A percentile compares a stretch with the other conserved stretches of the same genome.
Evolutionary conservation across 1,284 basidiomycete species (phyloP).

Genomic region (Singerocomus inundabilis): DNA sequence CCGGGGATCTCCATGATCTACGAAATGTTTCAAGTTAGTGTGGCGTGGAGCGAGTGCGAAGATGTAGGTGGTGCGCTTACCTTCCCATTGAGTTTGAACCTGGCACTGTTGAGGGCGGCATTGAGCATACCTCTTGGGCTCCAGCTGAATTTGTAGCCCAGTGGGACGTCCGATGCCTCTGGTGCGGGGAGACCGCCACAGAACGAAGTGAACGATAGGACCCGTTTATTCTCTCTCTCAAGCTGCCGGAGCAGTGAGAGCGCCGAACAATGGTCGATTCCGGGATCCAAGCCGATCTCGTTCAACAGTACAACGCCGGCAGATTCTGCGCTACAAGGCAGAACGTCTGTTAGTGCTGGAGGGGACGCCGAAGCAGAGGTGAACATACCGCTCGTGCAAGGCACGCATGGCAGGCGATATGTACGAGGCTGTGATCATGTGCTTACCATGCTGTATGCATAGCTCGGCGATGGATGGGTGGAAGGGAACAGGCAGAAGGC

Average conservation of each 20-base stretch:
- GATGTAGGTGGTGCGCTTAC: conserved; percentile 37
- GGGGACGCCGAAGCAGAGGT: neutral
- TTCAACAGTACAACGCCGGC: conserved; percentile 80
- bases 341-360: neutral
- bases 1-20: conserved; percentile 56
- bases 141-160: conserved; percentile 97
- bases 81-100: conserved; percentile 61
- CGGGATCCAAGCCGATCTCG: conserved; percentile 93
- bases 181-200: conserved; percentile 92
- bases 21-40: conserved; percentile 4
- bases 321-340: conserved; percentile 53
- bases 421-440: conserved; percentile 93
- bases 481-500: conserved; percentile 77
- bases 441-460: conserved; percentile 73
- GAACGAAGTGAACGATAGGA: conserved; percentile 86
- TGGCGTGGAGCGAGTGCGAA: neutral
- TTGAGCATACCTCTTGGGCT: conserved; percentile 85
- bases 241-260: conserved; percentile 70
- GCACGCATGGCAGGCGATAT: conserved; percentile 79
- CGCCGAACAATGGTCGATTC: conserved; percentile 94
- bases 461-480: conserved; percentile 76
- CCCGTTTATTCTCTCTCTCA: conserved; percentile 55
- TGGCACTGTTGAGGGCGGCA: conserved; percentile 79
- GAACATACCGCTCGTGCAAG: conserved; percentile 59
- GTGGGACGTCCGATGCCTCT: conserved; percentile 61